These are phyloP conservation scores for Blastomyces silverae DNA, from an alignment of 2,329 filamentous ascomycete species.

Conservation along the genomic window DNA sequence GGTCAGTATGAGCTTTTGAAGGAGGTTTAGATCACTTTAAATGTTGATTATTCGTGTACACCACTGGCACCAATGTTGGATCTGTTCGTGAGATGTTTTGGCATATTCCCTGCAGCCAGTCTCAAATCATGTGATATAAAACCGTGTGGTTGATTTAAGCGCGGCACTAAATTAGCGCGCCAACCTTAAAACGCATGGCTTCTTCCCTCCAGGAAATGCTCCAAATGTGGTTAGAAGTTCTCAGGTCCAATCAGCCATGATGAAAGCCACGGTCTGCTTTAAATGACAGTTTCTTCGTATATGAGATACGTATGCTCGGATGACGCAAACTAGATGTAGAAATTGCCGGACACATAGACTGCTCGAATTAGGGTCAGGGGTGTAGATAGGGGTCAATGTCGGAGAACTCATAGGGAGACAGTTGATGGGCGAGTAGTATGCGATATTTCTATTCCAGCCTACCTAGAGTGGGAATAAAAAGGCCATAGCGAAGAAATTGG, in stretches of 20 bases:
- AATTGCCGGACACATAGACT: no score
- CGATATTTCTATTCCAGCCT: not conserved
- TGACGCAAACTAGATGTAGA: no score
- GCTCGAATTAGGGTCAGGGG: no score
- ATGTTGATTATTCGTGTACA: not conserved
- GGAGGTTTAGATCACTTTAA: not conserved
- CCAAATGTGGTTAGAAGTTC: not conserved
- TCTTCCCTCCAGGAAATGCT: not conserved
- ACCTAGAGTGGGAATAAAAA: not conserved
- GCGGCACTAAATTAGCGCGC: not conserved
- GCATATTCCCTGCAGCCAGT: not conserved
- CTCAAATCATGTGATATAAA: not conserved
- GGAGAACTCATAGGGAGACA: no score
- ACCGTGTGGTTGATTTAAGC: not conserved
- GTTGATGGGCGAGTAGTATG: no score
- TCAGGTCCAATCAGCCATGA: not conserved
- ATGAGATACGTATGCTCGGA: no score
- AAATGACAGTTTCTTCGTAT: no score
- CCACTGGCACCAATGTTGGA: no score
- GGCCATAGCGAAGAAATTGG: not conserved
- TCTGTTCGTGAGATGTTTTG: no score
- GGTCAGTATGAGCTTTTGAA: not conserved
- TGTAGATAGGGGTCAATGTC: no score
- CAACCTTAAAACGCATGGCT: not conserved
- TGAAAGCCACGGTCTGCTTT: no score